Conservation (phyloP, 2,329 filamentous ascomycete species). For the Neophaeococcomyces mojaviensis region DNA sequence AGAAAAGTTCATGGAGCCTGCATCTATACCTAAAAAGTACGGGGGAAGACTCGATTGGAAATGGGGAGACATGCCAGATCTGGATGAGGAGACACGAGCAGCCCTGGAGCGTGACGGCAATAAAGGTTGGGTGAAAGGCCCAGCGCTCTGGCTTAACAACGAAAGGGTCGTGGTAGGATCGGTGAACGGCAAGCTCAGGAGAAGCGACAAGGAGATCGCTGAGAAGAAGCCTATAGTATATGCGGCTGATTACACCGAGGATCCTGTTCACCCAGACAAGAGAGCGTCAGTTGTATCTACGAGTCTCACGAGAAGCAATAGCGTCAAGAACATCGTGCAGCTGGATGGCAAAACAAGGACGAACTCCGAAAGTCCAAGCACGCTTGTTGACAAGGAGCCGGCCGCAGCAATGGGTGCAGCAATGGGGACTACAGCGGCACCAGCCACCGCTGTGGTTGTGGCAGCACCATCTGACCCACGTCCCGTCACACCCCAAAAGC, state of each 20-base stretch:
- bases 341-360: background rate
- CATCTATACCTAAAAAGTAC: constrained; percentile 82
- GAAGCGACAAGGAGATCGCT: constrained; percentile 14
- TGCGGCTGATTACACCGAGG: constrained; percentile 20
- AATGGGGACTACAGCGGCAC: background rate
- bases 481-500: background rate
- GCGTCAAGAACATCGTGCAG: background rate
- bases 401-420: background rate
- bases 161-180: constrained; percentile 22
- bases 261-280: constrained; percentile 18
- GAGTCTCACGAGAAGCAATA: background rate
- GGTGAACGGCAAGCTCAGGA: constrained; percentile 20
- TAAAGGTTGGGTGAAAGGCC: constrained; percentile 22
- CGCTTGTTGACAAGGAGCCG: background rate
- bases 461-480: background rate
- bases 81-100: constrained; percentile 49
- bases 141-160: constrained; percentile 22
- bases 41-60: constrained; percentile 77
- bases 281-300: constrained; percentile 8
- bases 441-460: background rate
- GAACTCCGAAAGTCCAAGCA: background rate
- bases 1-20: constrained; percentile 69
- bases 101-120: constrained; percentile 21
- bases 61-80: constrained; percentile 65
- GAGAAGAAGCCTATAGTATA: constrained; percentile 20